Base-by-base conservation (phyloP, 2,329 filamentous ascomycete species). In the Ophiostoma fasciatum region DNA sequence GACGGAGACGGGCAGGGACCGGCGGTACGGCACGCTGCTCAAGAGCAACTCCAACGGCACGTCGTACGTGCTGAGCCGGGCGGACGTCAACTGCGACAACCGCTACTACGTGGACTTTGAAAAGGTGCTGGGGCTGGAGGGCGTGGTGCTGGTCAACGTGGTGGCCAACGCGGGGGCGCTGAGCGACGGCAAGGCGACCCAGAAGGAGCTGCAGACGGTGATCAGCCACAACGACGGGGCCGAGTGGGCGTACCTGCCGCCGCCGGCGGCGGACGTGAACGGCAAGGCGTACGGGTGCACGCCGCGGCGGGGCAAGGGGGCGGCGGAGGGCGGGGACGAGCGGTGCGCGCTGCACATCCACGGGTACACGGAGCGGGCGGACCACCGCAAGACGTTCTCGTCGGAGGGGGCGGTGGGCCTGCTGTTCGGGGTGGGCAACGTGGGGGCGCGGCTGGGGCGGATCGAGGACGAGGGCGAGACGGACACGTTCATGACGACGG, bases 41-140 rank as follows among this genome's bases (percentile, higher is more conserved):
- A 98, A 96, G 71, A 94, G 85, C 52, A 98, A 98, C 62, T 94
- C 85, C 49, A 96, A 98, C 52, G 90, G 90, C 36, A 98, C 90
- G 1, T 90, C 82, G 2, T 98, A 94, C 50, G 82, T 94, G 11
- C 63, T 93, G 45, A 92, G 82, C 55, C 66, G 90, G 18, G 64
- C 72, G 33, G 74, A 73, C 15, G 84, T 96, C 51, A 94, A 96
- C 56, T 73, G 83, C 47, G 76, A 94, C 51, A 61, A 68, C 11
- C 48, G 54, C 2, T 85, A 78, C 29, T 94, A 78, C 50, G 88
- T 94, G 30, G 90, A 98, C 53, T 98, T 93, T 56, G 90, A 98
- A 55, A 94, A 93, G 62, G 84, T 94, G 64, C 71, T 82, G 32
- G 85, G 85, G 3, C 65, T 98, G 12, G 88, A 98, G 56, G 90